Evolutionary conservation across 169 alveolate species (phyloP).

Genomic region (Babesia ovis): DNA sequence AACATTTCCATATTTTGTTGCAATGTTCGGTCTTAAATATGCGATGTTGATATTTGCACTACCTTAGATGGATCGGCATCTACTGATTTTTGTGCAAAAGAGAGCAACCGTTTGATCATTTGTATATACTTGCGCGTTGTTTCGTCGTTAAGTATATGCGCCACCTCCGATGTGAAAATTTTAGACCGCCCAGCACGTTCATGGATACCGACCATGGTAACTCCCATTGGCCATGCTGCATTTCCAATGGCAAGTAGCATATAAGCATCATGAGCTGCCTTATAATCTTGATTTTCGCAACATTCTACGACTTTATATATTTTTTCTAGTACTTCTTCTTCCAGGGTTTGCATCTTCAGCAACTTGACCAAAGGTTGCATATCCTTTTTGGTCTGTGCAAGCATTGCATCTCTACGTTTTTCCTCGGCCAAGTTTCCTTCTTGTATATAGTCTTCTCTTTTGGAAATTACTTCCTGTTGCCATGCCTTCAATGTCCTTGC

Average conservation of each 20-base stretch:
- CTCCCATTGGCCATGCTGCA: slow-evolving; percentile 97
- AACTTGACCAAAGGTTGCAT: slow-evolving; percentile 40
- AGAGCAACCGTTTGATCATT: slow-evolving; percentile 82
- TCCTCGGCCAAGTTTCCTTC: slow-evolving; percentile 37
- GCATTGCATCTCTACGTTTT: slow-evolving; percentile 44
- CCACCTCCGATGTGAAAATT: slow-evolving; percentile 87
- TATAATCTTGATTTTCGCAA: slow-evolving; percentile 25
- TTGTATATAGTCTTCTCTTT: slow-evolving; percentile 7
- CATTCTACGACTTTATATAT: slow-evolving; percentile 25
- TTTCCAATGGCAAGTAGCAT: slow-evolving; percentile 90
- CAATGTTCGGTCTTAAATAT: too few relatives aligned
- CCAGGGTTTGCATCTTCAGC: slow-evolving; percentile 36
- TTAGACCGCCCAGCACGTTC: slow-evolving; percentile 91
- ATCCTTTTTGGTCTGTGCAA: slow-evolving; percentile 47
- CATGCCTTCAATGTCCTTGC: slow-evolving; percentile 15
- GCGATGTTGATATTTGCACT: slow-evolving; percentile 46
- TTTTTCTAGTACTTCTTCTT: slow-evolving; percentile 46
- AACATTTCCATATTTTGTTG: too few relatives aligned
- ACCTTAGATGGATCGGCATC: slow-evolving; percentile 28
- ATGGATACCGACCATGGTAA: slow-evolving; percentile 93
- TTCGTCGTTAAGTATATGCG: slow-evolving; percentile 91
- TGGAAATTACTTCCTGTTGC: slow-evolving; percentile 9
- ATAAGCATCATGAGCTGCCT: slow-evolving; percentile 65
- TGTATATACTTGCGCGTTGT: slow-evolving; percentile 88
- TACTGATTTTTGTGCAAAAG: slow-evolving; percentile 32